phyloP scores from a whole-genome alignment of 371 early-diverging fungal genomes.

The Cokeromyces recurvatus region DNA sequence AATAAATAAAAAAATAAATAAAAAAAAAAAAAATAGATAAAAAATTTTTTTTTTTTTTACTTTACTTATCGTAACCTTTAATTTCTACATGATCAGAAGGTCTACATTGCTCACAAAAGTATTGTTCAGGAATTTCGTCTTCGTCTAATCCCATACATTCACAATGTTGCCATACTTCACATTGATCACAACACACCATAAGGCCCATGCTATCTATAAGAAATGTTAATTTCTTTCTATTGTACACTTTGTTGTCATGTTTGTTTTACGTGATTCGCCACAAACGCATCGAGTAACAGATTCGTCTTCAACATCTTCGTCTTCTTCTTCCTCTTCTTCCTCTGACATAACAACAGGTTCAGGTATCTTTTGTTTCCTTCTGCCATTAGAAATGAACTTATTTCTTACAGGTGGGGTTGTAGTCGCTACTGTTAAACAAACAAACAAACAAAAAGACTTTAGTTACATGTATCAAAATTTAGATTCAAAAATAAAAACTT shows the following conservation, averaged over 20 bases:
- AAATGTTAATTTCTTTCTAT: constrained; percentile 1
- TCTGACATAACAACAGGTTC: constrained; percentile 16
- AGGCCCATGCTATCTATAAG: constrained; percentile 52
- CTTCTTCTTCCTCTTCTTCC: constrained; percentile 17
- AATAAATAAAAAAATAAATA: no score
- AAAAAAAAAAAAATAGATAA: no score
- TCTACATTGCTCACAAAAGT: constrained; percentile 81
- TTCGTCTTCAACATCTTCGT: constrained; percentile 49
- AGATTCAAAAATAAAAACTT: no score
- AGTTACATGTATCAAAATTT: no score
- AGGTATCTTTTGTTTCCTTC: constrained; percentile 16
- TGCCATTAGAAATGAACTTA: no score
- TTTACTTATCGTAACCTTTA: constrained; percentile 18
- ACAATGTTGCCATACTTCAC: constrained; percentile 88
- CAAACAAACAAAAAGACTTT: no score
- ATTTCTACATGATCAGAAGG: constrained; percentile 20
- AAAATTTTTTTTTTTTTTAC: no score
- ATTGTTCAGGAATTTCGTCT: constrained; percentile 73
- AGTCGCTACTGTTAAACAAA: no score
- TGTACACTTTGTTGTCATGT: no score
- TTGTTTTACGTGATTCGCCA: constrained; percentile 65
- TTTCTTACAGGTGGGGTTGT: no score
- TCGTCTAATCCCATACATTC: constrained; percentile 74
- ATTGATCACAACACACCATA: constrained; percentile 87
- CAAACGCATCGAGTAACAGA: constrained; percentile 76